Conservation (phyloP, 2,329 filamentous ascomycete species). For the Penicillium sp. region DNA sequence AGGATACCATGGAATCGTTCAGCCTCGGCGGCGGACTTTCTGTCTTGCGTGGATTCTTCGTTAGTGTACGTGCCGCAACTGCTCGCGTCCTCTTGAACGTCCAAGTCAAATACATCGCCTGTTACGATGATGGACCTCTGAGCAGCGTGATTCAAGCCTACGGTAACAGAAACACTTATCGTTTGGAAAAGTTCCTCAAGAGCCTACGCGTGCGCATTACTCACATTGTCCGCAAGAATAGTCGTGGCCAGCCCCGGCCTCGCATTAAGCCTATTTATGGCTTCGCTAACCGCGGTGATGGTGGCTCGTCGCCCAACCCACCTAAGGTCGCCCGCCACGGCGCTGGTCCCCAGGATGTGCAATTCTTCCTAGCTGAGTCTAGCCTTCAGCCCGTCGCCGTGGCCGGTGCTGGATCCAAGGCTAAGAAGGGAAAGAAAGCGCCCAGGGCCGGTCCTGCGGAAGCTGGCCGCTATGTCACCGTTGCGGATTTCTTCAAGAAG, state of each 20-base stretch:
- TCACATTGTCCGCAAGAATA: conserved; percentile 43
- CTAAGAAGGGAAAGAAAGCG: conserved; percentile 31
- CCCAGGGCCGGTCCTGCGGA: conserved; percentile 32
- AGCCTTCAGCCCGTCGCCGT: conserved; percentile 13
- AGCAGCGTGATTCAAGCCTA: conserved; percentile 34
- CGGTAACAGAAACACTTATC: conserved; percentile 20
- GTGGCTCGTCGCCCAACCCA: conserved; percentile 32
- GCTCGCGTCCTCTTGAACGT: conserved; percentile 61
- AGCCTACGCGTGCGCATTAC: conserved; percentile 42
- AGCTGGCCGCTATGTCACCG: conserved; percentile 48
- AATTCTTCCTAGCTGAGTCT: conserved; percentile 52
- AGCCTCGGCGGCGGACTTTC: conserved; percentile 54
- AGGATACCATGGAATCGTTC: conserved; percentile 31
- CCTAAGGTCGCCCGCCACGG: conserved; percentile 40
- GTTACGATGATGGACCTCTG: conserved; percentile 53
- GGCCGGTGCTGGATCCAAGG: conserved; percentile 14
- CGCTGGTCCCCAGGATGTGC: conserved; percentile 53
- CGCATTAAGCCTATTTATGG: conserved; percentile 49
- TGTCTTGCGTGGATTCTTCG: conserved; percentile 61
- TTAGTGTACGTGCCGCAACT: conserved; percentile 60
- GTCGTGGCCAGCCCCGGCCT: conserved; percentile 32
- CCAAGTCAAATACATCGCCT: conserved; percentile 61
- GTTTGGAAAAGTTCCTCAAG: conserved; percentile 40
- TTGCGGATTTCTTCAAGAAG: conserved; percentile 52
- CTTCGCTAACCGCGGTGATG: conserved; percentile 46